Evolutionary conservation across 2,329 filamentous ascomycete genomes (phyloP).

Genomic region (Colletotrichum horii): DNA sequence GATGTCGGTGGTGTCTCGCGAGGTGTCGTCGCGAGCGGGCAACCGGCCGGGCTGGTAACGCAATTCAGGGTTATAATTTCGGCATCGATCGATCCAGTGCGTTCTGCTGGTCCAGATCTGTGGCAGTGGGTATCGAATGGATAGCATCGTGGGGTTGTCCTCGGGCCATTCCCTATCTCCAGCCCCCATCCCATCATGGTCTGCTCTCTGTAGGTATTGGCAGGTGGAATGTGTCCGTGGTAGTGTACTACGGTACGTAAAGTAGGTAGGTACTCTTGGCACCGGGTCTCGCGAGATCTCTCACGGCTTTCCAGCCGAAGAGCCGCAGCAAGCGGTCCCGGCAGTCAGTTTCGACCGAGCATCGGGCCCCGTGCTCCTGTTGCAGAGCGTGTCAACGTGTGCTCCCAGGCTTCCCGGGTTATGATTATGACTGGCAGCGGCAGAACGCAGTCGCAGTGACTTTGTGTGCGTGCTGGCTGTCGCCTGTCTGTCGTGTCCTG

Average conservation of each 20-base stretch:
- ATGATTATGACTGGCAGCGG: background rate
- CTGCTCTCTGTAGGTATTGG: background rate
- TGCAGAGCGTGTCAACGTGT: background rate
- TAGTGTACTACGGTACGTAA: too few relatives aligned
- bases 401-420: background rate
- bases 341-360: slow-evolving; percentile 2
- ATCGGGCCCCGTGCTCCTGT: background rate
- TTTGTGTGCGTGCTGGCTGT: background rate
- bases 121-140: background rate
- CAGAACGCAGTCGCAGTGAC: background rate
- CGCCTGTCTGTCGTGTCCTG: background rate
- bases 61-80: background rate
- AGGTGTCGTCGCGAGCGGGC: background rate
- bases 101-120: background rate
- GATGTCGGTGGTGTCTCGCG: background rate
- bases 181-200: background rate
- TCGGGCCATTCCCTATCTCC: background rate
- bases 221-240: background rate
- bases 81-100: background rate
- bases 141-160: background rate
- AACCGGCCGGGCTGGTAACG: background rate
- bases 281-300: background rate
- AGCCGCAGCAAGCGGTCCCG: slow-evolving; percentile 4
- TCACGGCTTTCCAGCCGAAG: background rate
- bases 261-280: background rate